Evolutionary conservation across 2,329 filamentous ascomycete genomes (phyloP), one percentile per base, ranked within the genome.

Genomic region (Diaporthe amygdali): DNA sequence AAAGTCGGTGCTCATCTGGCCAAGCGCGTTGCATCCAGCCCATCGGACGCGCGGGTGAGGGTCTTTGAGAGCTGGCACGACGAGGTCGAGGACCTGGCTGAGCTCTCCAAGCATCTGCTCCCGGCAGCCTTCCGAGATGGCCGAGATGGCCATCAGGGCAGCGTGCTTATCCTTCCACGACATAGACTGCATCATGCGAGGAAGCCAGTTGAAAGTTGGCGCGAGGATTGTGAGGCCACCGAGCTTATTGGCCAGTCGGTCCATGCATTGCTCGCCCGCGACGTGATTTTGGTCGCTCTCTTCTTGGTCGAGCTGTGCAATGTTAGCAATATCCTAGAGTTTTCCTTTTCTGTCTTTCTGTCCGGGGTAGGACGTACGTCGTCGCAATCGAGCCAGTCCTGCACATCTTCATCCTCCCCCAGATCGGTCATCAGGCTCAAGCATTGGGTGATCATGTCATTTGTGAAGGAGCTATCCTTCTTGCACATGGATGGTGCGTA

Each of bases 1-100:
- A 81, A 99, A 99, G 79, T 99, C 96, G 39, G 96, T 99, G 84
- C 96, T 98, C 96, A 99, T 99, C 82, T 99, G 96, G 34, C 96
- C 96, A n/a, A 99, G 89, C 51, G 96, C 96, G 79, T 99, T 98
- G 86, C 96, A 99, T 41, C 95, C 96, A 66, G 96, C 96, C 92
- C 97, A 99, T 77, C 96, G 92, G 69, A 99, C 96, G 79, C 96
- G 94, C 49, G 96, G 94, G 79, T 99, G 96, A 47, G 93, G 89
- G 79, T 99, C 96, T 77, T 92, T 91, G 44, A 99, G 88, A 44
- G 96, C 93, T 20, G 96, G 96, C 63, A 98, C 91, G n/a, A 99
- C 96, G 69, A 99, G 88, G 74, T 97, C 94, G 59, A 99, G 88
- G 27, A 99, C 96, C 79, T 98, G 95, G 81, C 95, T 94, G 5